Base-by-base conservation (phyloP, 2,329 filamentous ascomycete genomes). In the Stenocarpella maydis region DNA sequence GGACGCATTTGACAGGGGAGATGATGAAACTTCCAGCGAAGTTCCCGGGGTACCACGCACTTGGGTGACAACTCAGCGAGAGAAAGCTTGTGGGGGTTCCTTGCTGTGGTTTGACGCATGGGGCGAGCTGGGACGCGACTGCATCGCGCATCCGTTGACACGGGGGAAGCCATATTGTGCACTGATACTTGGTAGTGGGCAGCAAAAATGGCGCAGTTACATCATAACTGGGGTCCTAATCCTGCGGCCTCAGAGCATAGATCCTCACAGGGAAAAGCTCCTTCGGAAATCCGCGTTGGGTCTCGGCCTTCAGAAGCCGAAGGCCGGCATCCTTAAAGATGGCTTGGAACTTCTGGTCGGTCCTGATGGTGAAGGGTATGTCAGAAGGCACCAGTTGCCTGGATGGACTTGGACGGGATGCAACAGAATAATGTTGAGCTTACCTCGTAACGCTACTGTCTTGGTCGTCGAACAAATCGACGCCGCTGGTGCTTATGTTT, bases 361-460 rank as follows among this genome's bases (percentile, higher is more conserved):
- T 88, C 75, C 94, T 89, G 70, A 67, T n/a, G 37, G 39, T 53
- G 64, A 69, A 50, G 69, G 41, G 50, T 24, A n/a, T 47, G 63
- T 71, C 58, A 53, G 26, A 65, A 50, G 4, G 24, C 12, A 24
- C 31, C 8, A 10, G 9, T n/a, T 34, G n/a, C 17, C 34, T 47
- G 31, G 28, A 15, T 64, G 52, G 28, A 34, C 60, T 26, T 58
- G 28, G 45, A 39, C 34, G 24, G 52, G 19, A 69, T 49, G 53
- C 39, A 31, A 34, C 58, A 21, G 17, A 47, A 47, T 37, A 21
- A n/a, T 52, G 34, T 5, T 21, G 77, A 41, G 47, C 78, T 66
- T 72, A 88, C 87, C 87, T 86, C 2, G 93, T 97, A 2, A 97
- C 91, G 74, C 89, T 92, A 74, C 89, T 93, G 76, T 97, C 94